Conservation (phyloP, 108 stramenopile species). For the Fragilaria crotonensis region DNA sequence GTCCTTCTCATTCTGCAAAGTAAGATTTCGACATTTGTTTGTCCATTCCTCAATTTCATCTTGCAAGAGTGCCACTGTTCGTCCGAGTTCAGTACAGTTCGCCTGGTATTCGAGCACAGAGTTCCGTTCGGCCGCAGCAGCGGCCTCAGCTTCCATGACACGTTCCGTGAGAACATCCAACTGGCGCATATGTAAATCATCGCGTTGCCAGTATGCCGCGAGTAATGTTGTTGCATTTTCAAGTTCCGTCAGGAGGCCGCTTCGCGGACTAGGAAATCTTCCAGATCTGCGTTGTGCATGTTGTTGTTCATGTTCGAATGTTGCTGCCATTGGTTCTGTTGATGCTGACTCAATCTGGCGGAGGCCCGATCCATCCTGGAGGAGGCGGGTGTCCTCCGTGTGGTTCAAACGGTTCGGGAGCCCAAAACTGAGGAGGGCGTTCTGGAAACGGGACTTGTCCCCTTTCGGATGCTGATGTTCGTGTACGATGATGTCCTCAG, state of each 20-base stretch:
- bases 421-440: neutral
- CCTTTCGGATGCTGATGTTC: neutral
- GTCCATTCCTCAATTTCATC: constrained; percentile 42
- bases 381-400: no score
- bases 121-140: constrained; percentile 48
- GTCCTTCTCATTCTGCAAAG: constrained; percentile 18
- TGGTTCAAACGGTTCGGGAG: no score
- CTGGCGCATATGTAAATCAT: constrained; percentile 42
- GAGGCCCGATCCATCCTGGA: neutral
- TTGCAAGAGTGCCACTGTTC: constrained; percentile 27
- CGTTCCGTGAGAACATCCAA: constrained; percentile 71
- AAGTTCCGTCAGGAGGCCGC: constrained; percentile 20
- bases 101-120: constrained; percentile 42
- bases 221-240: constrained; percentile 34
- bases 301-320: constrained; percentile 5
- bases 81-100: constrained; percentile 56
- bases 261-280: constrained; percentile 23
- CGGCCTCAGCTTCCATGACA: constrained; percentile 53
- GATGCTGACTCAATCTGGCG: neutral
- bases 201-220: constrained; percentile 25
- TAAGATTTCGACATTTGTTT: constrained; percentile 23
- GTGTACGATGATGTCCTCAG: neutral
- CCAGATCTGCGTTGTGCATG: no score
- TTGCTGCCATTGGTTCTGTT: neutral
- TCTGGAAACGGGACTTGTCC: neutral